Conservation (phyloP, 306 rosid species). For the Glycine latifolia region DNA sequence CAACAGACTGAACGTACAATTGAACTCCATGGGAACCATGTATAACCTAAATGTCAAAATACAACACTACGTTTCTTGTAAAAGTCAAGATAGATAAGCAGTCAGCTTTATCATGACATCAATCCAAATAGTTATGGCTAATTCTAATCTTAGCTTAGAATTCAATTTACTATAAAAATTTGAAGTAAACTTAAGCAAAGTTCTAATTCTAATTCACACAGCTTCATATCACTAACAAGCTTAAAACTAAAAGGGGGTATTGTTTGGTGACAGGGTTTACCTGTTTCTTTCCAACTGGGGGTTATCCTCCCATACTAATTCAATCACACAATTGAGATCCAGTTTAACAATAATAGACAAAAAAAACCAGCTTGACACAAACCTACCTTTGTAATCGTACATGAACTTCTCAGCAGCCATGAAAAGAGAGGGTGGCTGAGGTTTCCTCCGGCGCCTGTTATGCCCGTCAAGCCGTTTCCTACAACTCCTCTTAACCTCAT, state of each 20-base stretch:
- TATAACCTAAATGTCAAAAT: constrained; percentile 25
- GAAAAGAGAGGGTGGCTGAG: constrained; percentile 72
- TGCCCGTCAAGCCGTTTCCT: constrained; percentile 90
- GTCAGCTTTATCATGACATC: not conserved
- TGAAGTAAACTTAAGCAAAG: not conserved
- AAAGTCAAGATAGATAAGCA: constrained; percentile 27
- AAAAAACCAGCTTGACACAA: constrained; percentile 20
- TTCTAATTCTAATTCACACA: not conserved
- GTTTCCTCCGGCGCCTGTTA: constrained; percentile 83
- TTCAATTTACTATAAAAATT: not conserved
- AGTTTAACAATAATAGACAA: constrained; percentile 18
- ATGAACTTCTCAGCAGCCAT: constrained; percentile 59
- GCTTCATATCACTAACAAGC: constrained; percentile 31
- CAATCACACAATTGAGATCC: constrained; percentile 1
- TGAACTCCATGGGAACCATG: constrained; percentile 23
- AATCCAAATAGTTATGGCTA: constrained; percentile 7
- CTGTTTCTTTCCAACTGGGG: constrained; percentile 1
- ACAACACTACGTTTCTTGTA: constrained; percentile 13
- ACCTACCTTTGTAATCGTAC: constrained; percentile 78
- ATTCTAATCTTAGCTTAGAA: constrained; percentile 17
- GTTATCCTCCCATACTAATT: not conserved
- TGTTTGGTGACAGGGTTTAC: not conserved
- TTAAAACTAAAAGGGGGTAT: constrained; percentile 1
- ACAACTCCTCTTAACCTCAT: constrained; percentile 88
- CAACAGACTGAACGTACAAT: not conserved